Percentiles rank a stretch among this genome's conserved stretches.
Conservation (phyloP, 805 yeast genomes). For the Priceomyces melissophilus region DNA sequence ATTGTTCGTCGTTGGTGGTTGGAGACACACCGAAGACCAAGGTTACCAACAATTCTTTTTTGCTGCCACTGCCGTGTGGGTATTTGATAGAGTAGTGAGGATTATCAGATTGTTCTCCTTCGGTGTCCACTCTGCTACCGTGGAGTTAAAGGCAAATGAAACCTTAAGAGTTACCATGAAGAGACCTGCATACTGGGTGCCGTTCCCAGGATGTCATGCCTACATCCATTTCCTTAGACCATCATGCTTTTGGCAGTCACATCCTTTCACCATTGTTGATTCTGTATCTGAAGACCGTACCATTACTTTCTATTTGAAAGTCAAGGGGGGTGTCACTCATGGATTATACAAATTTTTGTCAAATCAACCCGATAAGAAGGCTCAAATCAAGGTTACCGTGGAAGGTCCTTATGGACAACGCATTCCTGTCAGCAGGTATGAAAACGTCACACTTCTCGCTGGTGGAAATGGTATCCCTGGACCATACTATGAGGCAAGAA, state of each 20-base stretch:
- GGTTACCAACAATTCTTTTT: constrained; percentile 20
- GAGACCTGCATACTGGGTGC: constrained; percentile 46
- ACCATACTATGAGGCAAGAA: constrained; percentile 28
- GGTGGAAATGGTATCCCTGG: constrained; percentile 45
- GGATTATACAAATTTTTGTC: constrained; percentile 31
- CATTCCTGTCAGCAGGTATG: constrained; percentile 28
- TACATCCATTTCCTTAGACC: constrained; percentile 38
- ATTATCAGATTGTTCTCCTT: constrained; percentile 26
- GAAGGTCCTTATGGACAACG: constrained; percentile 42
- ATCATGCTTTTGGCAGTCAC: constrained; percentile 43
- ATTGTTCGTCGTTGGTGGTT: constrained; percentile 52
- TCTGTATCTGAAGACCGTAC: constrained; percentile 28
- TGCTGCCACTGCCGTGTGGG: constrained; percentile 36
- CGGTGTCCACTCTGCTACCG: constrained; percentile 34
- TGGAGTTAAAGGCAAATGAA: constrained; percentile 35
- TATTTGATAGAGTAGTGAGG: constrained; percentile 31
- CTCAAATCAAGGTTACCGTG: constrained; percentile 26
- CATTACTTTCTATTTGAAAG: constrained; percentile 45
- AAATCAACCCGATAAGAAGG: constrained; percentile 29
- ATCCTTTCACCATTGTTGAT: constrained; percentile 40
- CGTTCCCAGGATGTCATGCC: constrained; percentile 39
- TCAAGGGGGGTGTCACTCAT: constrained; percentile 38
- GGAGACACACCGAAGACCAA: constrained; percentile 46
- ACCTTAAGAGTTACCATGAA: constrained; percentile 45
- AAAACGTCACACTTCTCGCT: constrained; percentile 25